Percentiles rank a stretch among this genome's conserved stretches.
phyloP scores from a whole-genome alignment of 2,329 filamentous ascomycete genomes.

The Pseudogymnoascus sp. region DNA sequence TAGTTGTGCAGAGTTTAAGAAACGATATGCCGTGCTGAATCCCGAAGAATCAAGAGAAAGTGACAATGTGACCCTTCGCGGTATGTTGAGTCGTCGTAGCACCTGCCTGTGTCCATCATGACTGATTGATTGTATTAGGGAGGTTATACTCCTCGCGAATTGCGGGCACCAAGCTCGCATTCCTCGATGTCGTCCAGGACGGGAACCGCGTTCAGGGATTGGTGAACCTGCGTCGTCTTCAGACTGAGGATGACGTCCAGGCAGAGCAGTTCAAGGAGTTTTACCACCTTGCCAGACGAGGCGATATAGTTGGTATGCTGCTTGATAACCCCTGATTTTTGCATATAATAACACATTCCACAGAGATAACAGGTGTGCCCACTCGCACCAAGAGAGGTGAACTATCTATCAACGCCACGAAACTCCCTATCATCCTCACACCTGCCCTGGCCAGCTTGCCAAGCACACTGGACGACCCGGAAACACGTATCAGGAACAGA shows the following conservation, averaged over 20 bases:
- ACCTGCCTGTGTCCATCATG: constrained; percentile 6
- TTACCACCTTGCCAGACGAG: constrained; percentile 60
- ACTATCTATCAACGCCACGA: constrained; percentile 60
- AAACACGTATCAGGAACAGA: constrained; percentile 65
- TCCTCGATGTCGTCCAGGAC: constrained; percentile 71
- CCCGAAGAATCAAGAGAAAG: constrained; percentile 18
- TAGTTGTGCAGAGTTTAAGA: constrained; percentile 22
- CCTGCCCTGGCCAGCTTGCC: constrained; percentile 77
- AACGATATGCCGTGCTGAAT: constrained; percentile 31
- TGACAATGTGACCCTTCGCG: constrained; percentile 19
- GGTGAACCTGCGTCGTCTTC: constrained; percentile 52
- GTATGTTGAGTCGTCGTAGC: constrained; percentile 17
- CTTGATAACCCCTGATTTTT: constrained; percentile 27
- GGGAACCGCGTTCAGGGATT: constrained; percentile 67
- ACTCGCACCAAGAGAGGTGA: constrained; percentile 64
- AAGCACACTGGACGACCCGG: constrained; percentile 56
- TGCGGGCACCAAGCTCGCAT: constrained; percentile 69
- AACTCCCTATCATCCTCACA: constrained; percentile 63
- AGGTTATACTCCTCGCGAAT: constrained; percentile 65
- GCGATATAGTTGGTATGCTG: constrained; percentile 68
- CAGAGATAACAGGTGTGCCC: constrained; percentile 57
- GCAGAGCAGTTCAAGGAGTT: constrained; percentile 47
- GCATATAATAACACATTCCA: constrained; percentile 10
- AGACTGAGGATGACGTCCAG: constrained; percentile 26
- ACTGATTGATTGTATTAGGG: constrained; percentile 40